Conservation (phyloP, 2,329 filamentous ascomycete genomes). For the Fusarium sp. region DNA sequence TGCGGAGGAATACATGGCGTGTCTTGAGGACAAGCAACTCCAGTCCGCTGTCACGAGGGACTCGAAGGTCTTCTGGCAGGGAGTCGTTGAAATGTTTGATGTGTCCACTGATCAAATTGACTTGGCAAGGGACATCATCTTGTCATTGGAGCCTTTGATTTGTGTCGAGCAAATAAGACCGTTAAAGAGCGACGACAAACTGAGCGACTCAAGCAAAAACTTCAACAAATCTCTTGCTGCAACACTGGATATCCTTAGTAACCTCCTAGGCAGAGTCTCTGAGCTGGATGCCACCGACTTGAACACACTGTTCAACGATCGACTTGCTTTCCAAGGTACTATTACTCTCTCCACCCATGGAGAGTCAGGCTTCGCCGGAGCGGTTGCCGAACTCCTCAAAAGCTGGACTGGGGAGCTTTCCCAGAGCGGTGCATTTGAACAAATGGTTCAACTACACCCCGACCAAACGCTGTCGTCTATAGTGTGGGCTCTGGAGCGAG, state of each 20-base stretch:
- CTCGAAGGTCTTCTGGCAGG: conserved; percentile 63
- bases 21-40: conserved; percentile 71
- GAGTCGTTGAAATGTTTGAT: conserved; percentile 78
- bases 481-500: conserved; percentile 57
- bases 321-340: conserved; percentile 77
- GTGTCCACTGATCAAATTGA: conserved; percentile 77
- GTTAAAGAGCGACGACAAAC: conserved; percentile 59
- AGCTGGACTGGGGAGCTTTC: conserved; percentile 77
- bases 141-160: conserved; percentile 77
- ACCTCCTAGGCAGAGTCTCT: conserved; percentile 82
- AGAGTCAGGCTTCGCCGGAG: conserved; percentile 82
- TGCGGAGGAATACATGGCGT: conserved; percentile 64
- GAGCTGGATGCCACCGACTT: conserved; percentile 80
- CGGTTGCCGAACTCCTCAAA: conserved; percentile 86
- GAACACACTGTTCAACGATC: conserved; percentile 75
- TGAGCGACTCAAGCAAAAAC: conserved; percentile 62
- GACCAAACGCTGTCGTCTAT: conserved; percentile 60
- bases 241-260: conserved; percentile 72
- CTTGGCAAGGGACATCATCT: conserved; percentile 80
- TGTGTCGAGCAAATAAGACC: conserved; percentile 80
- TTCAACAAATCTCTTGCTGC: conserved; percentile 81
- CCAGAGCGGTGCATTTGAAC: conserved; percentile 57
- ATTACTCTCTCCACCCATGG: conserved; percentile 86
- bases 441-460: conserved; percentile 57
- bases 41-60: conserved; percentile 77